Base-by-base conservation (phyloP, 305 asterid species). In the Fraxinus angustifolia region DNA sequence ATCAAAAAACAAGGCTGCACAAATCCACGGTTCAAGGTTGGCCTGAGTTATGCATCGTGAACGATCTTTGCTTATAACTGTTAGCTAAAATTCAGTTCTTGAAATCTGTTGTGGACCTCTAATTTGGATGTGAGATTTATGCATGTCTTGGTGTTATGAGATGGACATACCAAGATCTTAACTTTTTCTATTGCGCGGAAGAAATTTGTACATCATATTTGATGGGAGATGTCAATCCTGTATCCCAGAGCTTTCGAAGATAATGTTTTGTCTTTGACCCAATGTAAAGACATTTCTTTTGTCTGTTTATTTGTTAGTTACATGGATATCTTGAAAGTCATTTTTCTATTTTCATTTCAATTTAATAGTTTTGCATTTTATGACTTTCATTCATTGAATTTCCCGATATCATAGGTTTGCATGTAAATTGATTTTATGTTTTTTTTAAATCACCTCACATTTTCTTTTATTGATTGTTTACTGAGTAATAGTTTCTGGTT, bases 1-100 rank as follows among this genome's bases (percentile, higher is more conserved):
- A 67, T 88, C 96, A 33, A 96, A 93, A 87, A 96, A 96, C 82
- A 96, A 91, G 92, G 99, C 98, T 79, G 99, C 99, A 40, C 97
- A 96, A 89, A 93, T 96, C 60, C 97, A 94, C 78, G 97, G 98
- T 79, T 90, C 97, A 85, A 91, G 99, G 98, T 94, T 82, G 68
- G 92, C 74, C 81, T 84, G 79, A 78, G 53, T 31, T 78, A 80
- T 80, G 73, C 81, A 73, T 85, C 31, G 36, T 60, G 21, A n/a
- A 67, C 11, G 28, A 8, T 73, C 82, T 78, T 83, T 80, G 81
- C 42, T 86, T 79, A 79, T 84, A 12, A 62, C 16, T 65, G 45
- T 78, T 42, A 74, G 31, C 70, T 84, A 72, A 76, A 75, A 0
- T 42, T 11, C 36, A 36, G 75, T 73, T 50, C 8, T 53, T 48